Percentiles rank a stretch among this genome's conserved stretches.
These are phyloP conservation scores for Mycena belliarum DNA, from an alignment of 768 basidiomycete genomes.

Conservation along the genomic window DNA sequence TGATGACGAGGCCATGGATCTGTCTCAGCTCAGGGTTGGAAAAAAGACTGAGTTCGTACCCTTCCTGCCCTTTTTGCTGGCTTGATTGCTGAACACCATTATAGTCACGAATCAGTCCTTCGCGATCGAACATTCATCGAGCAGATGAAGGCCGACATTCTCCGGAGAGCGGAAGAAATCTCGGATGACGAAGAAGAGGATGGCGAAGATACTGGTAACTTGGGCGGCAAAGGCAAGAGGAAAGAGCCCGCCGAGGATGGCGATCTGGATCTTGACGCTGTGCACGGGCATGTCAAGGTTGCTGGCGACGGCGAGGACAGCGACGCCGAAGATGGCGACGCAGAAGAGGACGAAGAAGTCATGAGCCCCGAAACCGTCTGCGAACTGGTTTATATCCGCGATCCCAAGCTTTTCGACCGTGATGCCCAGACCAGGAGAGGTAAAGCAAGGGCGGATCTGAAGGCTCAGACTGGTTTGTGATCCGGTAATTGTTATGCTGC, in stretches of 20 bases:
- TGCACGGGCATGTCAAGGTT: constrained; percentile 43
- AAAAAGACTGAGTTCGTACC: constrained; percentile 57
- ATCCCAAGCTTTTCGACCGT: constrained; percentile 76
- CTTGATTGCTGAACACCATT: constrained; percentile 1
- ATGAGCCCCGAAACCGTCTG: constrained; percentile 60
- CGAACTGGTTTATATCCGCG: constrained; percentile 74
- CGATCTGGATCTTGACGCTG: constrained; percentile 46
- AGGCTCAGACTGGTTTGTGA: constrained; percentile 60
- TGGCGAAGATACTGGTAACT: constrained; percentile 23
- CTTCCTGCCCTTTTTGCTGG: background rate
- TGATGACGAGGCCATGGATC: constrained; percentile 71
- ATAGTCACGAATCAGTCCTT: constrained; percentile 39
- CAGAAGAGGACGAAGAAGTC: constrained; percentile 27
- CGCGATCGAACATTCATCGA: constrained; percentile 64
- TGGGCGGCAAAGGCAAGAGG: constrained; percentile 30
- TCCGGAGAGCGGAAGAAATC: constrained; percentile 71
- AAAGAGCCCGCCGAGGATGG: constrained; percentile 46
- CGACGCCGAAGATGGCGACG: constrained; percentile 38
- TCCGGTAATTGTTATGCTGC: background rate
- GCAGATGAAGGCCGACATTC: constrained; percentile 81
- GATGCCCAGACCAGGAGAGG: constrained; percentile 72
- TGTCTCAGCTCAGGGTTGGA: constrained; percentile 57
- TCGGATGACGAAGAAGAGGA: constrained; percentile 65
- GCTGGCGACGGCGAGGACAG: constrained; percentile 61
- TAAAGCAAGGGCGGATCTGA: constrained; percentile 66